Evolutionary conservation across 2,329 filamentous ascomycete species (phyloP).

Genomic region (Aspergillus fumigatiaffinis): DNA sequence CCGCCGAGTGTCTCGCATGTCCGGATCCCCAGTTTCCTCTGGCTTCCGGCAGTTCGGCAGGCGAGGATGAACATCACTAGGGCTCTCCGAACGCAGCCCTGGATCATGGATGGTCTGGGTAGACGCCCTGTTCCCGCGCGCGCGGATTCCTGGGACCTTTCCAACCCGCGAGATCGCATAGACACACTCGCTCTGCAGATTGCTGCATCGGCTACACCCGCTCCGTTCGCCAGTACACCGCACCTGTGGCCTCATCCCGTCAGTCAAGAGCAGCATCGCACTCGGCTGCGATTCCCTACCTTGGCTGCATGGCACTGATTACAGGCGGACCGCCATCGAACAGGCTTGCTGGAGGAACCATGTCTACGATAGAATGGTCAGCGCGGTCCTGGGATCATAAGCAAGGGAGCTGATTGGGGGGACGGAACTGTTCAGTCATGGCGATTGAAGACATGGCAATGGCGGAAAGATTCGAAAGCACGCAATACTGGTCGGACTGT

Average conservation of each 20-base stretch:
- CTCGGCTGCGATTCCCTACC: neutral
- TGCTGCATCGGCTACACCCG: neutral
- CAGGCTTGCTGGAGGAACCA: constrained; percentile 1
- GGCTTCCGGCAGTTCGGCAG: neutral
- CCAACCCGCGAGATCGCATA: neutral
- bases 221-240: neutral
- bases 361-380: neutral
- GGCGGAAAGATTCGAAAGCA: neutral
- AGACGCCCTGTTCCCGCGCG: neutral
- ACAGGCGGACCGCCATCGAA: neutral
- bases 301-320: constrained; percentile 3
- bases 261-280: neutral
- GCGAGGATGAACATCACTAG: neutral
- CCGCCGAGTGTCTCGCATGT: neutral
- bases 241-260: neutral
- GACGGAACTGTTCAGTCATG: neutral
- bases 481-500: neutral
- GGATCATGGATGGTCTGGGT: neutral
- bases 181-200: neutral
- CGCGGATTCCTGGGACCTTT: neutral
- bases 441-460: neutral
- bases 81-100: neutral
- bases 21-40: neutral
- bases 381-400: neutral
- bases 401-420: neutral